These are phyloP conservation scores for Salisapilia sapeloensis DNA, from an alignment of 352 stramenopile genomes.

Conservation along the genomic window DNA sequence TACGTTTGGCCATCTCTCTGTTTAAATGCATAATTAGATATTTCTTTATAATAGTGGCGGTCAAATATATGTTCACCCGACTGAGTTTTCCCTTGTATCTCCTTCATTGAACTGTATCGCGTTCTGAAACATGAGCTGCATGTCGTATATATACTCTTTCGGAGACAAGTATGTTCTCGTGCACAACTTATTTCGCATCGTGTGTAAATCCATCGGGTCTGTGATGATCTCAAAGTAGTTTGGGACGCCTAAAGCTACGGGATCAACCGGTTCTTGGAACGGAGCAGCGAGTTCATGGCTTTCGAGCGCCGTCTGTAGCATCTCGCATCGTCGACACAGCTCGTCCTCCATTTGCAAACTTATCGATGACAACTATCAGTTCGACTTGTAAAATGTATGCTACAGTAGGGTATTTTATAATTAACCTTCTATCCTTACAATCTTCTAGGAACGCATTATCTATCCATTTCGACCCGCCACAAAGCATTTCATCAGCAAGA, in stretches of 20 bases:
- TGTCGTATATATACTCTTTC: slow-evolving; percentile 35
- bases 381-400: not conserved
- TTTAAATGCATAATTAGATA: too few relatives aligned
- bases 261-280: slow-evolving; percentile 91
- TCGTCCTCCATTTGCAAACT: slow-evolving; percentile 17
- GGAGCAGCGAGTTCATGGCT: slow-evolving; percentile 55
- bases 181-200: slow-evolving; percentile 77
- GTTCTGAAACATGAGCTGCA: slow-evolving; percentile 77
- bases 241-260: slow-evolving; percentile 81
- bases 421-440: too few relatives aligned
- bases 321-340: slow-evolving; percentile 25
- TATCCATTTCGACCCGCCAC: too few relatives aligned
- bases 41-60: too few relatives aligned
- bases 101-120: slow-evolving; percentile 79
- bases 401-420: slow-evolving; percentile 2
- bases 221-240: slow-evolving; percentile 92
- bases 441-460: too few relatives aligned
- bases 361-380: not conserved
- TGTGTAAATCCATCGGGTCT: slow-evolving; percentile 94
- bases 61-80: too few relatives aligned
- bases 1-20: slow-evolving; percentile 43
- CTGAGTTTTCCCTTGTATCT: slow-evolving; percentile 50
- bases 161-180: slow-evolving; percentile 27
- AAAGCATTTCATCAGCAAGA: too few relatives aligned
- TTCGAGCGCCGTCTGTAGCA: slow-evolving; percentile 45